Base-by-base conservation (phyloP, 2,329 filamentous ascomycete genomes). In the Diaporthe sp. region DNA sequence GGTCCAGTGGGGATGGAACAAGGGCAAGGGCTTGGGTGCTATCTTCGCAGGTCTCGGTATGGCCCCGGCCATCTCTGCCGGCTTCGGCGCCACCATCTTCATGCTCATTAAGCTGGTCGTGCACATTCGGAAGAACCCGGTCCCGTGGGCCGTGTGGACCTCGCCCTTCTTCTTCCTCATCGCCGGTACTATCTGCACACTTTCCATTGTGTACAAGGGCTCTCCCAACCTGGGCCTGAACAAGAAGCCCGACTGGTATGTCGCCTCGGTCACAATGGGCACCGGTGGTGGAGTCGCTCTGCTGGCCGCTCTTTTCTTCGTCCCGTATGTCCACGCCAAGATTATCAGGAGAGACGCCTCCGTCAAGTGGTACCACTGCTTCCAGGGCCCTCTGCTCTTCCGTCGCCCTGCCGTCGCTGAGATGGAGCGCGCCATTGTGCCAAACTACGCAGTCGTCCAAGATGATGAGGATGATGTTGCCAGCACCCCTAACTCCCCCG, bases 141-240 rank as follows among this genome's bases (percentile, higher is more conserved):
- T 94, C 3, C 89, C 87, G 9, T 94, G 92, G 92, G 93, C 93
- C 35, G 89, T 95, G 72, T 95, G 88, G 84, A 92, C 89, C 69
- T 92, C 92, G 2, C 94, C 93, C 13, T 90, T 93, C 84, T 95
- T 92, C 86, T 95, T 95, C 88, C 90, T 95, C 73, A 89, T 95
- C 75, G 92, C 93, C 73, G 92, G 88, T 72, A 94, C 92, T 74
- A 85, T 95, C 79, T 94, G 93, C 85, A 93, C 93, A 0, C 87
- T 96, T 7, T 94, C 92, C 57, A 91, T 96, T 79, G 93, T 95
- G 78, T 95, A 94, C 89, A 95, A 95, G 88, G 93, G 93, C 42
- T 94, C 93, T 13, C 93, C 93, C 33, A 91, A 87, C 75, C 88
- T 94, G 40, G 88, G 88, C 30, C 85, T 94, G 38, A 87, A 85